These are phyloP conservation scores for Lentinus tigrinus DNA, from an alignment of 768 basidiomycete species.

Conservation along the genomic window DNA sequence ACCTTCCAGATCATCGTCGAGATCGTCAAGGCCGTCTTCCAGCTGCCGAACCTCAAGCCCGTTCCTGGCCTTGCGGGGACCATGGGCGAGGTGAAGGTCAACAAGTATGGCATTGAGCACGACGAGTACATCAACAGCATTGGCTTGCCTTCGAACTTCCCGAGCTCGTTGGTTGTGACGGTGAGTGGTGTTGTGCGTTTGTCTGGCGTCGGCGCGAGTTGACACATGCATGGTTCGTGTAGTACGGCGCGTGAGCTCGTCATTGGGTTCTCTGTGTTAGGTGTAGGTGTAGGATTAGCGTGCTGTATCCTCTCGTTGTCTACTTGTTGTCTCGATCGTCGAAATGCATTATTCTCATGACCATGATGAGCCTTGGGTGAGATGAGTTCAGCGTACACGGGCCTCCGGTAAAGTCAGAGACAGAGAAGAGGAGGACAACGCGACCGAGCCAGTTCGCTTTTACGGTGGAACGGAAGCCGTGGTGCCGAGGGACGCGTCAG, in stretches of 20 bases:
- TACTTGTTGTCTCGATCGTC: not conserved
- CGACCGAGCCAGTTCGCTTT: no score
- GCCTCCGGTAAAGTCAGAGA: no score
- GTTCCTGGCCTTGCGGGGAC: constrained; percentile 44
- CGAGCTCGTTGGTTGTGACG: constrained; percentile 16
- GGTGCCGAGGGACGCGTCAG: no score
- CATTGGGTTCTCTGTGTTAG: not conserved
- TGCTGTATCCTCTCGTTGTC: not conserved
- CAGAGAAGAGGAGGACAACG: no score
- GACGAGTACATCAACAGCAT: constrained; percentile 26
- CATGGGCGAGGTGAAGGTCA: constrained; percentile 34
- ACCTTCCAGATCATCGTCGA: constrained; percentile 32
- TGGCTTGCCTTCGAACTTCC: constrained; percentile 20
- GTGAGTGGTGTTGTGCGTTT: constrained; percentile 3
- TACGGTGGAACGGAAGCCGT: no score
- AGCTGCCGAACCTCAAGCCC: constrained; percentile 42
- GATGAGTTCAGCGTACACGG: no score
- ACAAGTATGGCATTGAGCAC: constrained; percentile 32
- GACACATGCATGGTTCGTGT: not conserved
- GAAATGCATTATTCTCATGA: no score
- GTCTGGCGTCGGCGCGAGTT: not conserved
- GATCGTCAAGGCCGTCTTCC: constrained; percentile 46
- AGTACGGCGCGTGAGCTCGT: constrained; percentile 4
- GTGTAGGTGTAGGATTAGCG: not conserved
- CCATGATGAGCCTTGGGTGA: no score